Base-by-base conservation (phyloP, 331 rosid species). In the Ulmus americana region DNA sequence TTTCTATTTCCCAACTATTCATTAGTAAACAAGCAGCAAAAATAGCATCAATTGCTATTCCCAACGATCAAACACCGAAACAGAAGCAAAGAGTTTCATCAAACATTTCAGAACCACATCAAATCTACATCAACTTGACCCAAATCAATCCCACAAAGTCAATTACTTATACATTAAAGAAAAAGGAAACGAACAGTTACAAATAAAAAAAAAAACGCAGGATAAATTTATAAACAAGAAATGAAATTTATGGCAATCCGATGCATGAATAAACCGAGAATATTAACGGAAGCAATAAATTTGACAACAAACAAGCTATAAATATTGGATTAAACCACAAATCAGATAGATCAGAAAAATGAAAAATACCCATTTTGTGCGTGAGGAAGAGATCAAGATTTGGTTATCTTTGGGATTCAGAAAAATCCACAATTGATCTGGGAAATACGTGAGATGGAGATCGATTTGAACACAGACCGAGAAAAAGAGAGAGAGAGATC, bases 291-390 rank as follows among this genome's bases (percentile, higher is more conserved):
- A 81, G 67, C 22, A 39, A 61, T 70, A n/a, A 64, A 64, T 5
- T 15, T 54, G 7, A 74, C 12, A 45, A 12, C 18, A 3, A 7
- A n/a, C 12, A 68, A 73, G 66, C 22, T 48, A 57, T 57, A 18
- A 60, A 28, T 41, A 20, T 10, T 40, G 11, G 40, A 59, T 44
- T 18, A 53, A 56, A n/a, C 69, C 41, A 55, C 41, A 67, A 67
- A 79, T 46, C 68, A 38, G 80, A 81, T 70, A 71, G 70, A 71
- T 65, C 69, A 49, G 68, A 68, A 35, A 40, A 63, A 61, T 3
- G 63, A 58, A 70, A 54, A 63, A 16, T 82, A 90, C 95, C 91
- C 91, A 89, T 89, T 43, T 47, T 14, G 35, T 39, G 49, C 43
- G 35, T 16, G 62, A 39, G 40, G 15, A 10, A 46, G 61, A 9